phyloP scores from a whole-genome alignment of 2,329 filamentous ascomycete species.

The Pleurostoma richardsiae region DNA sequence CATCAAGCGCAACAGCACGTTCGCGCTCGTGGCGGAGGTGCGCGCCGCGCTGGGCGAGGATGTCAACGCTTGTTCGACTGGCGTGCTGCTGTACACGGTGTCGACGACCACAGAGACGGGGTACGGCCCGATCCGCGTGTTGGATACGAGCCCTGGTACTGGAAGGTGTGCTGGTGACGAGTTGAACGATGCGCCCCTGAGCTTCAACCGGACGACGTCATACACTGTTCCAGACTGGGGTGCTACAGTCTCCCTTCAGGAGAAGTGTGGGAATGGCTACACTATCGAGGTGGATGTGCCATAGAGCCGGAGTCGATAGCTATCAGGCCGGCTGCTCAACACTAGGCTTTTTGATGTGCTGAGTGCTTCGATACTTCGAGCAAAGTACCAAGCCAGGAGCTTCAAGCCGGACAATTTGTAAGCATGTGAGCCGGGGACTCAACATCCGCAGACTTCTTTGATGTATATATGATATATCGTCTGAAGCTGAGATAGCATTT shows the following conservation, averaged over 20 bases:
- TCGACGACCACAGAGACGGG: slow-evolving; percentile 20
- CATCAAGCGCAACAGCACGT: slow-evolving; percentile 14
- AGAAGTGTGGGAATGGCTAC: slow-evolving; percentile 3
- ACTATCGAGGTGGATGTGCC: slow-evolving; percentile 1
- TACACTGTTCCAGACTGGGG: slow-evolving; percentile 15
- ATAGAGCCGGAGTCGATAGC: no score
- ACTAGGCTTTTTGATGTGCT: no score
- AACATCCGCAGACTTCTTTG: no score
- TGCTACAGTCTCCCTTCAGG: slow-evolving; percentile 16
- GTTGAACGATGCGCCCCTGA: slow-evolving; percentile 25
- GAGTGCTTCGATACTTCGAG: no score
- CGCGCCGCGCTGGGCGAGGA: slow-evolving; percentile 19
- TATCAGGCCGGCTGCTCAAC: no score
- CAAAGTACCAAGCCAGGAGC: no score
- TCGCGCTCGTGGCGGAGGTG: slow-evolving; percentile 24
- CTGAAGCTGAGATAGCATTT: no score
- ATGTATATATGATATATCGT: no score
- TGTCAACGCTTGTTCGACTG: slow-evolving; percentile 19
- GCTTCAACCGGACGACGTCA: slow-evolving; percentile 10
- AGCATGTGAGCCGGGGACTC: no score
- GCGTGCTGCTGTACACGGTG: slow-evolving; percentile 28
- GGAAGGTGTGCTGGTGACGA: slow-evolving; percentile 28
- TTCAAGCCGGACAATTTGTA: no score
- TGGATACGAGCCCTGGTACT: slow-evolving; percentile 22
- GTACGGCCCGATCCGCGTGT: slow-evolving; percentile 22